These are phyloP conservation scores for Sclerotinia minor DNA, from an alignment of 2,329 filamentous ascomycete genomes.

Conservation along the genomic window DNA sequence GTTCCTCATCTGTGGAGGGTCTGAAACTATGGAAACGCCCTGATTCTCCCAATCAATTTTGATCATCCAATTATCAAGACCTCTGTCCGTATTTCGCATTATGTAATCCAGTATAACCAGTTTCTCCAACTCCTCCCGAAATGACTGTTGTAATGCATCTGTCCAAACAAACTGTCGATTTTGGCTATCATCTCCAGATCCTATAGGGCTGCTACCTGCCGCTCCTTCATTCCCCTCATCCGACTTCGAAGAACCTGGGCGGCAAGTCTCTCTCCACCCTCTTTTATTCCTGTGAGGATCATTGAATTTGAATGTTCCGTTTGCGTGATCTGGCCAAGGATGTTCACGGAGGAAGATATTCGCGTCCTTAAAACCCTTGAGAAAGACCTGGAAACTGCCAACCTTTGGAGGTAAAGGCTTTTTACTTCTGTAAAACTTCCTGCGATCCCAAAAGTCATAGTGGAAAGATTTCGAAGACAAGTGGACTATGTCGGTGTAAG, in stretches of 20 bases:
- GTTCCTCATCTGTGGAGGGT: conserved; percentile 69
- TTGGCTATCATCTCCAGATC: conserved; percentile 30
- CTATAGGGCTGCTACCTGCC: conserved; percentile 44
- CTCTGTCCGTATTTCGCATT: conserved; percentile 97
- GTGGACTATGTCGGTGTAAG: conserved; percentile 93
- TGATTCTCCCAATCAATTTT: conserved; percentile 85
- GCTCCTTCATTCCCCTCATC: conserved; percentile 62
- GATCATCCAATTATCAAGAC: conserved; percentile 99
- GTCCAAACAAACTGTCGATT: conserved; percentile 73
- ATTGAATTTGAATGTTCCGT: conserved; percentile 64
- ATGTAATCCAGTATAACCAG: conserved; percentile 97
- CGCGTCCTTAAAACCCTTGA: conserved; percentile 96
- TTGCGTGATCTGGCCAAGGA: conserved; percentile 87
- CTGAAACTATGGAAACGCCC: conserved; percentile 80
- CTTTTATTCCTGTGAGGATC: conserved; percentile 67
- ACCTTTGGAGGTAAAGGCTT: conserved; percentile 85
- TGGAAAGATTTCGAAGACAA: conserved; percentile 96
- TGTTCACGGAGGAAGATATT: conserved; percentile 93
- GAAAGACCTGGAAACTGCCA: conserved; percentile 95
- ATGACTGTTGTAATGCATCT: conserved; percentile 81
- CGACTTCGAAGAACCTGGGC: conserved; percentile 57
- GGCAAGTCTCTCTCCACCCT: conserved; percentile 79
- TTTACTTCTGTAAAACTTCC: conserved; percentile 83
- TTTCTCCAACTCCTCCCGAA: conserved; percentile 94
- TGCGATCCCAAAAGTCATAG: conserved; percentile 95